Evolutionary conservation across 1,139 yeast genomes (phyloP), one percentile per base, ranked within the genome.

Genomic region (Suhomyces guaymorum): DNA sequence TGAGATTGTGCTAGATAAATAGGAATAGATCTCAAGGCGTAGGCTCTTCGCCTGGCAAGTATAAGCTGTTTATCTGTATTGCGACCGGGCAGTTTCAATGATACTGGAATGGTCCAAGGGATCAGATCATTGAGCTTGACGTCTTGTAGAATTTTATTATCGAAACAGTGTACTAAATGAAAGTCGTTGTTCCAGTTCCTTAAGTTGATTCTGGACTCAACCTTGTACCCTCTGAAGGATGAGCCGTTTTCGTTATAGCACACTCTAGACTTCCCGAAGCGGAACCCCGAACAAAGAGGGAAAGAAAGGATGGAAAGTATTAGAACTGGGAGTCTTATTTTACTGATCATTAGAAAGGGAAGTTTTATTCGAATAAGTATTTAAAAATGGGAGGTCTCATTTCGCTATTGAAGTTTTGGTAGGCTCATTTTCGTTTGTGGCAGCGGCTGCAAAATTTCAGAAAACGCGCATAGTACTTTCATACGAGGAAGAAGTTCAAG

Each of bases 141-240:
- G 33, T 61, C 66, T 30, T 46, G 53, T 4, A 61, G 49, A 15
- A 61, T 38, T 35, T 55, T 60, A 37, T 60, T 60, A 35, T 63
- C 66, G 27, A 51, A 47, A 33, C 68, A 64, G 33, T 62, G 59
- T 8, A 61, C 39, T 24, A 64, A 44, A 35, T 52, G 59, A 29
- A 46, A 56, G 14, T 48, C 47, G 16, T 49, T 50, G 1, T 14
- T 24, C 30, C 48, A 40, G 5, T 41, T 31, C 7, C 39, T 37
- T 6, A 52, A 20, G 14, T 45, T 41, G 9, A 59, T 42, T 35
- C 58, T 66, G 28, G 54, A 44, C 36, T 63, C 68, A 15, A 63
- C 42, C 38, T 57, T 59, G 44, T 56, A 65, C 1, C 70, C 70
- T 1, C 67, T 58, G 35, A 61, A 63, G 2, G 62, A 57, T 20